Conservation (phyloP, 352 stramenopile genomes). For the Phytophthora sansomeana region DNA sequence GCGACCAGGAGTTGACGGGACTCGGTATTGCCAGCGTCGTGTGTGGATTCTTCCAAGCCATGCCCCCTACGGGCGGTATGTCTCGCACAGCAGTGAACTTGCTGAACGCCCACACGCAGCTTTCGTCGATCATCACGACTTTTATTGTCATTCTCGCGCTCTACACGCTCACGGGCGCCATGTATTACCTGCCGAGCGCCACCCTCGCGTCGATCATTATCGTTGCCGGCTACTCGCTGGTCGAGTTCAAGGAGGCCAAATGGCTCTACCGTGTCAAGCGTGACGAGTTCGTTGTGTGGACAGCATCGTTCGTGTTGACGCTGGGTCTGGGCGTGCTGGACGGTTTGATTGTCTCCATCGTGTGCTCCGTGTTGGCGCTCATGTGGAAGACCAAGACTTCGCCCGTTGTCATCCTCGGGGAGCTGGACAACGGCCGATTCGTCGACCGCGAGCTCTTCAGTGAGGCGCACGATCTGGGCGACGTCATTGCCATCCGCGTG, state of each 20-base stretch:
- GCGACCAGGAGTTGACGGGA: slow-evolving; percentile 86
- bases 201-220: slow-evolving; percentile 91
- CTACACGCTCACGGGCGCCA: slow-evolving; percentile 82
- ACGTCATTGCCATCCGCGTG: slow-evolving; percentile 57
- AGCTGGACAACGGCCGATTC: slow-evolving; percentile 47
- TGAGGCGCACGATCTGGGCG: slow-evolving; percentile 39
- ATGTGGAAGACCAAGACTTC: slow-evolving; percentile 66
- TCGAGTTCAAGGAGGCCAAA: slow-evolving; percentile 89
- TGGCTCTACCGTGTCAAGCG: slow-evolving; percentile 75
- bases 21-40: slow-evolving; percentile 87
- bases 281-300: slow-evolving; percentile 67
- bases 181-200: slow-evolving; percentile 87
- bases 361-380: slow-evolving; percentile 59
- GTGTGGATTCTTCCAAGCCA: slow-evolving; percentile 85
- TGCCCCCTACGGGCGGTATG: slow-evolving; percentile 90
- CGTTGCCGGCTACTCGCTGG: slow-evolving; percentile 85
- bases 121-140: slow-evolving; percentile 86
- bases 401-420: slow-evolving; percentile 47
- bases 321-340: slow-evolving; percentile 55
- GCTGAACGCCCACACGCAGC: slow-evolving; percentile 79
- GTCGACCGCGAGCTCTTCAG: slow-evolving; percentile 49
- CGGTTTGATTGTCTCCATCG: slow-evolving; percentile 59
- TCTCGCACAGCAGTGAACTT: slow-evolving; percentile 91
- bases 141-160: slow-evolving; percentile 86
- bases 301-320: slow-evolving; percentile 57